phyloP scores from a whole-genome alignment of 2,329 filamentous ascomycete species.

The Aureobasidium uvarum region DNA sequence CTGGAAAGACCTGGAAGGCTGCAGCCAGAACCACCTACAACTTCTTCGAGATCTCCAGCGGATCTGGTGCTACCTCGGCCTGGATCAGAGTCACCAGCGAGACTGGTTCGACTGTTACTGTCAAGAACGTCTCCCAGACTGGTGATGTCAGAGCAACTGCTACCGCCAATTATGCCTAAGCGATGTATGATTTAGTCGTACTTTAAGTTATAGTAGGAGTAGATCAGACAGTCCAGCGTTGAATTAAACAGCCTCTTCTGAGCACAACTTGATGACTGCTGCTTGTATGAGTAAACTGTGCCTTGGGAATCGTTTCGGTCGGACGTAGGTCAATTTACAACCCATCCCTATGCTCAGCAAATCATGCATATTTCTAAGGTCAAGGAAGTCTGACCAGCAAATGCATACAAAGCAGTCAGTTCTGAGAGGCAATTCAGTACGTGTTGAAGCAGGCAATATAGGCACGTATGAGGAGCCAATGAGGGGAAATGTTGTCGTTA shows the following conservation, averaged over 20 bases:
- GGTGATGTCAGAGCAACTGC: constrained; percentile 30
- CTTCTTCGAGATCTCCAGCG: constrained; percentile 31
- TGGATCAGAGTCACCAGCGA: constrained; percentile 31
- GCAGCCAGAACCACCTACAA: constrained; percentile 31
- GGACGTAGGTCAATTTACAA: not conserved
- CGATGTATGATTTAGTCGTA: not conserved
- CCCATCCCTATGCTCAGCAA: not conserved
- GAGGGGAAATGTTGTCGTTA: no score
- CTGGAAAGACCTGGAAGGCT: constrained; percentile 31
- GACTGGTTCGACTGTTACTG: constrained; percentile 24
- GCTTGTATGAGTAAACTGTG: not conserved
- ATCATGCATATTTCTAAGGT: no score
- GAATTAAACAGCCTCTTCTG: not conserved
- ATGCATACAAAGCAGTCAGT: no score
- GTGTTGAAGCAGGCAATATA: no score
- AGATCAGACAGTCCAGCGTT: not conserved
- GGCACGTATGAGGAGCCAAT: no score
- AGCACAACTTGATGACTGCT: not conserved
- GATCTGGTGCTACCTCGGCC: constrained; percentile 27
- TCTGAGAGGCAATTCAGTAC: no score
- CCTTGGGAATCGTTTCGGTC: not conserved
- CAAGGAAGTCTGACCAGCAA: no score
- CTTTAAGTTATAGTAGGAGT: not conserved
- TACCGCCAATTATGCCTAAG: constrained; percentile 30
- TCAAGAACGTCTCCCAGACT: constrained; percentile 30